phyloP scores from a whole-genome alignment of 2,329 filamentous ascomycete species.

The Atkinsonella hypoxylon region DNA sequence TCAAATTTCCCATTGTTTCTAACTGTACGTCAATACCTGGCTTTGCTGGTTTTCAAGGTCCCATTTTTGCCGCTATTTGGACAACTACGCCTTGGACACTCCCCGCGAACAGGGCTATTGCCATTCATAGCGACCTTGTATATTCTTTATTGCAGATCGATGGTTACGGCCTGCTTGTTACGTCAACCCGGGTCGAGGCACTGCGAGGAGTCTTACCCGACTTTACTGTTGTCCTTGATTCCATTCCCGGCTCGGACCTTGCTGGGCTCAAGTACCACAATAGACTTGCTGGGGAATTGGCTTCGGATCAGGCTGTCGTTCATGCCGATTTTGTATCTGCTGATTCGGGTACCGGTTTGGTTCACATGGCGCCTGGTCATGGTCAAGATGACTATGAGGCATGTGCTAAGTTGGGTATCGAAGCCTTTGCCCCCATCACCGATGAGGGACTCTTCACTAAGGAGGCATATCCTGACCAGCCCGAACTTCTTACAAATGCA shows the following conservation, averaged over 20 bases:
- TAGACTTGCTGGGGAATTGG: slow-evolving; percentile 48
- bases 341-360: slow-evolving; percentile 86
- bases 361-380: slow-evolving; percentile 88
- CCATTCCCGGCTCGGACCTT: slow-evolving; percentile 54
- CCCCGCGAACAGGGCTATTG: slow-evolving; percentile 84
- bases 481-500: slow-evolving; percentile 50
- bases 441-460: slow-evolving; percentile 70
- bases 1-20: slow-evolving; percentile 60
- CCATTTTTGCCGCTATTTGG: slow-evolving; percentile 81
- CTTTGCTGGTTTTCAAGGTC: slow-evolving; percentile 28
- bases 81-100: slow-evolving; percentile 98
- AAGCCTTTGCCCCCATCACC: slow-evolving; percentile 72
- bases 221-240: slow-evolving; percentile 39
- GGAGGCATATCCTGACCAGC: slow-evolving; percentile 62
- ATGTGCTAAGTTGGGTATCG: slow-evolving; percentile 58
- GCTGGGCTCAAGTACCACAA: slow-evolving; percentile 57
- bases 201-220: slow-evolving; percentile 38
- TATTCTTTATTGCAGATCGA: slow-evolving; percentile 57
- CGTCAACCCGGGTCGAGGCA: slow-evolving; percentile 54
- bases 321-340: slow-evolving; percentile 82
- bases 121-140: slow-evolving; percentile 59
- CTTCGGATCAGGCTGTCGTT: slow-evolving; percentile 56
- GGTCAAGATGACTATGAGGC: slow-evolving; percentile 93
- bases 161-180: slow-evolving; percentile 55
- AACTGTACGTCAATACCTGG: slow-evolving; percentile 20